Evolutionary conservation across 2,329 filamentous ascomycete genomes (phyloP).

Genomic region (Monilinia laxa): DNA sequence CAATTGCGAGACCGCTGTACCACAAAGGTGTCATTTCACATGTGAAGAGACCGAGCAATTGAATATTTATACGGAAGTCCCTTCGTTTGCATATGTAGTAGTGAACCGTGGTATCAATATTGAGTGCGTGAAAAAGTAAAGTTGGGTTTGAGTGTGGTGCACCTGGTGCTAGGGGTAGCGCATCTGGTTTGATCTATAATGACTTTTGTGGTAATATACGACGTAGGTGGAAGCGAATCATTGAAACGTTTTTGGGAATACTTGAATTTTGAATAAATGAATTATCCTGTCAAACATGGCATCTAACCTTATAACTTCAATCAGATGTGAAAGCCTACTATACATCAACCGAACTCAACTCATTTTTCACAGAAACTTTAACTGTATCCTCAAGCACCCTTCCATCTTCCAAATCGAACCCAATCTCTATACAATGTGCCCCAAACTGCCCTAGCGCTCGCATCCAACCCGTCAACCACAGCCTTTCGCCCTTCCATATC

Average conservation of each 20-base stretch:
- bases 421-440: constrained; percentile 59
- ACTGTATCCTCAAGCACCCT: background rate
- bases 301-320: background rate
- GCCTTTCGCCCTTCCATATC: constrained; percentile 58
- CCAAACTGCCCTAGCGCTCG: constrained; percentile 58
- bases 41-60: too few relatives aligned
- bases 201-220: background rate
- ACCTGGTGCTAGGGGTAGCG: too few relatives aligned
- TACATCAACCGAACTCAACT: background rate
- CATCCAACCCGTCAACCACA: constrained; percentile 60
- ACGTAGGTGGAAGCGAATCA: background rate
- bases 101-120: too few relatives aligned
- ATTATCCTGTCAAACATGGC: background rate
- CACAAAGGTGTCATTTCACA: too few relatives aligned
- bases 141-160: too few relatives aligned
- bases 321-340: background rate
- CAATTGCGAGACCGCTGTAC: too few relatives aligned
- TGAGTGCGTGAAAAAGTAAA: too few relatives aligned
- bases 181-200: too few relatives aligned
- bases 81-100: too few relatives aligned
- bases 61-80: too few relatives aligned
- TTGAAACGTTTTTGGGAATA: background rate
- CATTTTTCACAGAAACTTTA: background rate
- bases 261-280: background rate
- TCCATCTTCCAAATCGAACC: constrained; percentile 30